These are phyloP conservation scores for Boechera divaricarpa DNA, from an alignment of 345 rosid genomes.

Conservation along the genomic window DNA sequence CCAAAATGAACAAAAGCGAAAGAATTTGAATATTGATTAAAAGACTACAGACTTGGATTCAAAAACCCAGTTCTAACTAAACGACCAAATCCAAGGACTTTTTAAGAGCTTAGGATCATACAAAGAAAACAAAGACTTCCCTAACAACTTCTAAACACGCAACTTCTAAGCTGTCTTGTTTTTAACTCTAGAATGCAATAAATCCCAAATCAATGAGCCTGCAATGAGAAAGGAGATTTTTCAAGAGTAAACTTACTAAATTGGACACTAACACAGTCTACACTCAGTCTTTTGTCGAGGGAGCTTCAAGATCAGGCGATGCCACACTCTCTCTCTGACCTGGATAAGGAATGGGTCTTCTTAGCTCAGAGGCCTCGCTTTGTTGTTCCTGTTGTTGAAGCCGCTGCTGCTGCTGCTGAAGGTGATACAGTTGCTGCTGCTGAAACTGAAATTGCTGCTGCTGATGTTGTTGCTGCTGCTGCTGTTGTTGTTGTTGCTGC, in stretches of 20 bases:
- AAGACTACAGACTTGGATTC: constrained; percentile 16
- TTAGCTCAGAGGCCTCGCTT: constrained; percentile 51
- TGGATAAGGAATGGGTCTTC: constrained; percentile 54
- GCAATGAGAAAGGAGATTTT: constrained; percentile 24
- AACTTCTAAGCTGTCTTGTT: constrained; percentile 31
- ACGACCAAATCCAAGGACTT: constrained; percentile 20
- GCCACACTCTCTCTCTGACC: constrained; percentile 58
- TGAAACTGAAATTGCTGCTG: constrained; percentile 63
- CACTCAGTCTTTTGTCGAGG: constrained; percentile 31
- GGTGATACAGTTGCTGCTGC: constrained; percentile 61
- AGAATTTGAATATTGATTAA: constrained; percentile 17
- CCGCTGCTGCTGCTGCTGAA: constrained; percentile 62
- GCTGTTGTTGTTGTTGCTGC: constrained; percentile 55
- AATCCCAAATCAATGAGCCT: constrained; percentile 19
- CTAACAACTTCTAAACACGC: constrained; percentile 2
- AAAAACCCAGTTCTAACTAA: constrained; percentile 16
- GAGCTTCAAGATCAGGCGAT: constrained; percentile 32
- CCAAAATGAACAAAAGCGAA: not conserved
- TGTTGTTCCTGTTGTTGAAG: constrained; percentile 58
- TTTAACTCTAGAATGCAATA: constrained; percentile 22
- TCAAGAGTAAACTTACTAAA: constrained; percentile 26
- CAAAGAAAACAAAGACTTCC: constrained; percentile 12
- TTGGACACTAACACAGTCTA: constrained; percentile 27
- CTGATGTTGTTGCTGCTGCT: constrained; percentile 56
- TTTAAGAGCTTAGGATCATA: constrained; percentile 29